phyloP scores from a whole-genome alignment of 2,329 filamentous ascomycete genomes.

The Paecilomyces variotii region DNA sequence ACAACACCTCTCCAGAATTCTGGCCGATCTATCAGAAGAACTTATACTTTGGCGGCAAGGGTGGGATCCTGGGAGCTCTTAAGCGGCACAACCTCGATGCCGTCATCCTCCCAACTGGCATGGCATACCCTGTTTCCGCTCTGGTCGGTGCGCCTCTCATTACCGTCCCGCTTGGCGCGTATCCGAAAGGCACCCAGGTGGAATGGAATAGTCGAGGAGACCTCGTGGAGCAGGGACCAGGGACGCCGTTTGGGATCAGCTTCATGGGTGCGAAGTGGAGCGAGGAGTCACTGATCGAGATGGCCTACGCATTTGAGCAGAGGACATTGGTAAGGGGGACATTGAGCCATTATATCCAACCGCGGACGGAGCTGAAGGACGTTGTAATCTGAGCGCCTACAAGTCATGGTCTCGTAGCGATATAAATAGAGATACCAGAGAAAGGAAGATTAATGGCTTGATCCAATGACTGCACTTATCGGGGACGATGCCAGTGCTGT shows the following conservation, averaged over 20 bases:
- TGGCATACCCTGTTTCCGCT: constrained; percentile 43
- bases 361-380: constrained; percentile 41
- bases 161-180: constrained; percentile 55
- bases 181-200: constrained; percentile 42
- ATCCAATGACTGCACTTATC: no score
- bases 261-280: constrained; percentile 56
- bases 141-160: constrained; percentile 54
- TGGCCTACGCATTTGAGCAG: constrained; percentile 64
- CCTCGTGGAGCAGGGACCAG: constrained; percentile 48
- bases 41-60: constrained; percentile 48
- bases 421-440: no score
- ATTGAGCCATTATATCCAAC: constrained; percentile 42
- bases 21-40: constrained; percentile 49
- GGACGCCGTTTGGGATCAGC: constrained; percentile 53
- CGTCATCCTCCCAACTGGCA: constrained; percentile 50
- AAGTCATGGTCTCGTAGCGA: not conserved
- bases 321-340: constrained; percentile 42
- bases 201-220: constrained; percentile 39
- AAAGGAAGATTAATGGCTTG: no score
- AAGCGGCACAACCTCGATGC: constrained; percentile 51
- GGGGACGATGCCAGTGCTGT: no score
- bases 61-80: constrained; percentile 55
- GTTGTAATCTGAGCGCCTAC: constrained; percentile 18
- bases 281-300: constrained; percentile 54
- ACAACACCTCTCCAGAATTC: constrained; percentile 50